A percentile compares a stretch with the other conserved stretches of the same genome.
Conservation (phyloP, 176 grass and related monocot genomes). For the Oryza rufipogon region DNA sequence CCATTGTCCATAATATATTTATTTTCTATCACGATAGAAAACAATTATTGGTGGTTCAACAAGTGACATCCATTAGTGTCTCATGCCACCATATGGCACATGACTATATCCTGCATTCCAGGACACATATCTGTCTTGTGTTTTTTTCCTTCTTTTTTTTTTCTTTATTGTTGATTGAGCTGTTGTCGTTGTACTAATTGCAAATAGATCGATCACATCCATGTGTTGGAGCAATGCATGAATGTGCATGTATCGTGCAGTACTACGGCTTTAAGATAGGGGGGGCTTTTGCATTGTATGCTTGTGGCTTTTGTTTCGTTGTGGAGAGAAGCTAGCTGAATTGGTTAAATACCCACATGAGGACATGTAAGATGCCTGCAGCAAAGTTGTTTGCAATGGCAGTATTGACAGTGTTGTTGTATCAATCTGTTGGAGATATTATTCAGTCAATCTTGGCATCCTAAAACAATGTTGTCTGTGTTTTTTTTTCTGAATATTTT, state of each 20-base stretch:
- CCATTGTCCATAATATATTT: background rate
- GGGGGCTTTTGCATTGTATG: background rate
- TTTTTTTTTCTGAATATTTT: background rate
- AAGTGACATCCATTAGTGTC: background rate
- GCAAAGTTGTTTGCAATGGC: background rate
- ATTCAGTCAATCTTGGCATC: background rate
- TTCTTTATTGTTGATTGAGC: background rate
- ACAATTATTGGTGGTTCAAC: background rate
- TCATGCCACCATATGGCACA: background rate
- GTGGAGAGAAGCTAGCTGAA: background rate
- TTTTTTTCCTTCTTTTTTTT: background rate
- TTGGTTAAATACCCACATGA: background rate
- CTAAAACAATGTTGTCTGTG: background rate
- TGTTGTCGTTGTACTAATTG: background rate
- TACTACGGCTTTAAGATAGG: background rate
- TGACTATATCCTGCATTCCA: background rate
- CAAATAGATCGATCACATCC: background rate
- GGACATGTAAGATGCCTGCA: conserved; percentile 5
- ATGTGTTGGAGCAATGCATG: background rate
- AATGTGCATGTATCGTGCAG: background rate
- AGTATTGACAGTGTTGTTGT: background rate
- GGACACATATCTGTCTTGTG: background rate
- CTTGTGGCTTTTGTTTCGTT: conserved; percentile 15
- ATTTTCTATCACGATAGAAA: background rate
- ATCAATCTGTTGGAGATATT: background rate